phyloP scores from a whole-genome alignment of 1,284 basidiomycete species.

The Porodaedalea pini region DNA sequence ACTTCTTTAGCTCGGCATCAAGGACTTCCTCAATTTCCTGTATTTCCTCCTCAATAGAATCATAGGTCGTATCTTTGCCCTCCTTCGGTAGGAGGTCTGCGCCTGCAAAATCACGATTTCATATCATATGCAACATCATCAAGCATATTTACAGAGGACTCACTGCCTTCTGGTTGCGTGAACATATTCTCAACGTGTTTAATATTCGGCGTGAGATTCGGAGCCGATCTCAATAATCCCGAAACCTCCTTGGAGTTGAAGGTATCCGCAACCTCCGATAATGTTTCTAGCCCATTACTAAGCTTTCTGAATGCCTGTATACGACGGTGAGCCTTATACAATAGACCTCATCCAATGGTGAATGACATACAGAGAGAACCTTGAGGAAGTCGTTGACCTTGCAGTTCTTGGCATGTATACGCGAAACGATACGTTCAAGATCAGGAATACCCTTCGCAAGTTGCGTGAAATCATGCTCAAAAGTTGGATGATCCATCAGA shows the following conservation, averaged over 20 bases:
- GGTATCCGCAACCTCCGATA: slow-evolving; percentile 61
- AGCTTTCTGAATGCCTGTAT: slow-evolving; percentile 73
- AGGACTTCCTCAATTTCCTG: slow-evolving; percentile 64
- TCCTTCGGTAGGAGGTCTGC: slow-evolving; percentile 70
- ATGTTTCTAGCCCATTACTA: slow-evolving; percentile 58
- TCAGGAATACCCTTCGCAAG: slow-evolving; percentile 84
- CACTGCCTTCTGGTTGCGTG: slow-evolving; percentile 62
- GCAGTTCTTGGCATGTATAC: slow-evolving; percentile 89
- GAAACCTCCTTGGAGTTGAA: slow-evolving; percentile 77
- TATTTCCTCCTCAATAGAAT: slow-evolving; percentile 71
- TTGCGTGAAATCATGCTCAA: slow-evolving; percentile 71
- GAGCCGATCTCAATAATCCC: slow-evolving; percentile 74
- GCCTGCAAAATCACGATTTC: slow-evolving; percentile 39
- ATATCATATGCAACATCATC: slow-evolving; percentile 18
- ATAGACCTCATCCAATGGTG: background rate
- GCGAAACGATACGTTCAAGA: slow-evolving; percentile 88
- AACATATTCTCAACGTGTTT: slow-evolving; percentile 76
- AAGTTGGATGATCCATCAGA: slow-evolving; percentile 72
- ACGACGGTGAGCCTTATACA: slow-evolving; percentile 6
- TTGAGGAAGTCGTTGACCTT: slow-evolving; percentile 83
- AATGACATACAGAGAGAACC: slow-evolving; percentile 61
- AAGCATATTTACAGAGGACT: slow-evolving; percentile 18
- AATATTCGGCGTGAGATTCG: slow-evolving; percentile 70
- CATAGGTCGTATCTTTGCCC: slow-evolving; percentile 84
- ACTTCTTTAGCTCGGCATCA: slow-evolving; percentile 59